phyloP scores from a whole-genome alignment of 2,329 filamentous ascomycete species.

The Sclerotinia nivalis region DNA sequence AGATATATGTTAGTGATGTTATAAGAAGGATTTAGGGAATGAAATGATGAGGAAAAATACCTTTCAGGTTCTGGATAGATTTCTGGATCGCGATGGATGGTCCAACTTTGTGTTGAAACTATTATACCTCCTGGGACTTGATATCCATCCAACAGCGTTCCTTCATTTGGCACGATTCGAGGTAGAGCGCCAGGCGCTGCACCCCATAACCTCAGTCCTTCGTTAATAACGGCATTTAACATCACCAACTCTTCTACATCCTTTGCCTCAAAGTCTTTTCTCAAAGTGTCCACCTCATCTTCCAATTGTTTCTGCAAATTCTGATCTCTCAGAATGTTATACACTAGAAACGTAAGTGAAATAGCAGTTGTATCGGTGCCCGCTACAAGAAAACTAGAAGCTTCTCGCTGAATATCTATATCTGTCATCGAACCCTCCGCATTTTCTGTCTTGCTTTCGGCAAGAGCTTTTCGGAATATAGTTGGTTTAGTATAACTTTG shows the following conservation, averaged over 20 bases:
- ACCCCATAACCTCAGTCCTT: slow-evolving; percentile 43
- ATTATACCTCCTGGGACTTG: slow-evolving; percentile 41
- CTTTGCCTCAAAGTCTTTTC: slow-evolving; percentile 15
- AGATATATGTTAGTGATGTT: background rate
- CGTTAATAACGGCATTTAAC: slow-evolving; percentile 42
- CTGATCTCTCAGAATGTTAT: slow-evolving; percentile 5
- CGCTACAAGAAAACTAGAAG: slow-evolving; percentile 11
- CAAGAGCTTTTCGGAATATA: slow-evolving; percentile 15
- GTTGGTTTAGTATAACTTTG: background rate
- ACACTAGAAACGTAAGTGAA: slow-evolving; percentile 19
- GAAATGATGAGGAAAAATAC: background rate
- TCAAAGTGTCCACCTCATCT: background rate
- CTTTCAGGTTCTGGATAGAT: slow-evolving; percentile 42
- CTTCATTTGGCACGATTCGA: slow-evolving; percentile 38
- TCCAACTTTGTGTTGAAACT: slow-evolving; percentile 44
- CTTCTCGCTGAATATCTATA: background rate
- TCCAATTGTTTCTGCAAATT: slow-evolving; percentile 2
- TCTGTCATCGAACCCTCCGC: background rate
- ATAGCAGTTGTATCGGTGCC: slow-evolving; percentile 24
- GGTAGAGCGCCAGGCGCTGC: slow-evolving; percentile 41
- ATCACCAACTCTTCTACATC: slow-evolving; percentile 35
- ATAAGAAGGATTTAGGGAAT: background rate
- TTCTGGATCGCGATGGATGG: slow-evolving; percentile 43
- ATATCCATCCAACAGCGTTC: slow-evolving; percentile 39
- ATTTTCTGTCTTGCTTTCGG: background rate